Conservation (phyloP, 192 early-diverging fungal species). For the Umbelopsis sp. region DNA sequence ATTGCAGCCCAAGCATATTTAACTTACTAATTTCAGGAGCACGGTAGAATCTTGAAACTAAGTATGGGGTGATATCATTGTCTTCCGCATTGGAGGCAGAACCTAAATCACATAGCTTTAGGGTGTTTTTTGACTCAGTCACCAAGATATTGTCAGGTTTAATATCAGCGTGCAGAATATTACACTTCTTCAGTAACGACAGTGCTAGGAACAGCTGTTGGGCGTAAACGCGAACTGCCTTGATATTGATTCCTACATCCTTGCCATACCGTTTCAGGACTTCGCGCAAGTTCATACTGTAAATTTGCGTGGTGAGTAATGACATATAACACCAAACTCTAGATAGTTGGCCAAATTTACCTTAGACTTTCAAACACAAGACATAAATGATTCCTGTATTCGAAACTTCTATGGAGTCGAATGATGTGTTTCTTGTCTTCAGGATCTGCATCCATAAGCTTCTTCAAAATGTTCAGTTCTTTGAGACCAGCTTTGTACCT, state of each 20-base stretch:
- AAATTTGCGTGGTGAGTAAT: neutral
- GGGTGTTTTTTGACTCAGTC: constrained; percentile 71
- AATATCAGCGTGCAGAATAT: constrained; percentile 93
- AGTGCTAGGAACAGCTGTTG: constrained; percentile 88
- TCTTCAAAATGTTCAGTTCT: constrained; percentile 88
- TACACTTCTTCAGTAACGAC: constrained; percentile 78
- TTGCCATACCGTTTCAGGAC: constrained; percentile 95
- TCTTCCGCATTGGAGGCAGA: constrained; percentile 86
- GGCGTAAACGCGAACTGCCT: constrained; percentile 89
- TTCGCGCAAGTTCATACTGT: constrained; percentile 87
- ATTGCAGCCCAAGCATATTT: neutral
- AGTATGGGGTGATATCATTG: constrained; percentile 94
- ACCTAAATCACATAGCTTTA: constrained; percentile 95
- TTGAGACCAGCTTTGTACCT: constrained; percentile 86
- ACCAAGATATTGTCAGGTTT: constrained; percentile 99
- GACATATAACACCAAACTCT: neutral
- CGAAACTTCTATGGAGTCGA: constrained; percentile 81
- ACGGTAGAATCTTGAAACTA: constrained; percentile 95
- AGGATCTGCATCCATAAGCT: constrained; percentile 83
- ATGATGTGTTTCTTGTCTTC: constrained; percentile 89
- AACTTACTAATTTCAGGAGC: constrained; percentile 92
- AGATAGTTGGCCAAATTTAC: constrained; percentile 36
- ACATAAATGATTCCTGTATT: constrained; percentile 89
- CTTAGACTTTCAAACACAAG: constrained; percentile 93
- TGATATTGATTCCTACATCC: constrained; percentile 90